These are phyloP conservation scores for Botryotinia convoluta DNA, from an alignment of 2,329 filamentous ascomycete species.

Conservation along the genomic window DNA sequence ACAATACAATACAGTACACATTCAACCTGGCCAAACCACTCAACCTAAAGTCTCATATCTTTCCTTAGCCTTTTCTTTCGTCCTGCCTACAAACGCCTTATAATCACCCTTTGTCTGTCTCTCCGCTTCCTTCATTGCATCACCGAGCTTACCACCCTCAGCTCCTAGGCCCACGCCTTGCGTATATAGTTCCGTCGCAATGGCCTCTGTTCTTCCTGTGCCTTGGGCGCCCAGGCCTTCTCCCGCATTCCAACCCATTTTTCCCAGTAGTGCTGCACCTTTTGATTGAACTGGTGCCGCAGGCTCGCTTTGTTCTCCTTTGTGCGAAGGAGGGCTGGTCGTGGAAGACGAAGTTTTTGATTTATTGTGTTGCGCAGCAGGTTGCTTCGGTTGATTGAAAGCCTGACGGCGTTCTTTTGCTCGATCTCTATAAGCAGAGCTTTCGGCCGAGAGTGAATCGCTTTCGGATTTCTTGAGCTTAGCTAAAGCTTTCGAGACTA, in stretches of 20 bases:
- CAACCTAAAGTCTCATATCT: conserved; percentile 57
- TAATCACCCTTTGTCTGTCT: conserved; percentile 60
- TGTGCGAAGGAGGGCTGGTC: conserved; percentile 22
- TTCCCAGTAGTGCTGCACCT: conserved; percentile 65
- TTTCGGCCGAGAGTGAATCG: conserved; percentile 23
- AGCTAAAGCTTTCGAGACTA: conserved; percentile 42
- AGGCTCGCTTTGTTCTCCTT: conserved; percentile 43
- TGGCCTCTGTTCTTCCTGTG: conserved; percentile 60
- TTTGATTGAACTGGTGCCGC: conserved; percentile 50
- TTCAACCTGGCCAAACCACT: neutral
- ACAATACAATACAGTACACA: conserved; percentile 5
- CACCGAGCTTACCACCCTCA: conserved; percentile 65
- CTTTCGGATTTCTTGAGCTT: conserved; percentile 40
- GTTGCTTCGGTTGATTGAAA: conserved; percentile 59
- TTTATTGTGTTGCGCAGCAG: conserved; percentile 42
- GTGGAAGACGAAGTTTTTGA: conserved; percentile 32
- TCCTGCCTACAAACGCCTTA: conserved; percentile 60
- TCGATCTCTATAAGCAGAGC: conserved; percentile 49
- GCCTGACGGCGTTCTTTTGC: conserved; percentile 64
- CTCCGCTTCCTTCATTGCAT: conserved; percentile 62
- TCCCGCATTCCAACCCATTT: conserved; percentile 70
- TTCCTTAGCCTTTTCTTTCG: conserved; percentile 64
- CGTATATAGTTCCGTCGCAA: conserved; percentile 62
- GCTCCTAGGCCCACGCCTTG: conserved; percentile 69
- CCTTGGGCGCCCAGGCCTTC: conserved; percentile 63